Percentiles rank a stretch among this genome's conserved stretches.
phyloP scores from a whole-genome alignment of 2,329 filamentous ascomycete species.

The Calonectria fujianensis region DNA sequence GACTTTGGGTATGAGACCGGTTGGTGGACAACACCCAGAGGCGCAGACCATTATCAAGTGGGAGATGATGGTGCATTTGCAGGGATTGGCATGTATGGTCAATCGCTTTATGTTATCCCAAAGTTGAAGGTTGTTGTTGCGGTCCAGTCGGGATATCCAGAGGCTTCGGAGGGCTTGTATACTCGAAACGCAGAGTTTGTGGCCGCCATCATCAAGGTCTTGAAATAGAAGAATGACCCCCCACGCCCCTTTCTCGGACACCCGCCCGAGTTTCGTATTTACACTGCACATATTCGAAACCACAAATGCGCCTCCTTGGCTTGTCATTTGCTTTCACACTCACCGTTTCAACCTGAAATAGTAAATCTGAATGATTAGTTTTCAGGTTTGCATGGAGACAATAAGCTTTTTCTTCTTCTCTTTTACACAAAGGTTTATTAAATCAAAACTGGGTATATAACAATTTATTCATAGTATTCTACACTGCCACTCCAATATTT shows the following conservation, averaged over 20 bases:
- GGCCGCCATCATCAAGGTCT: not conserved
- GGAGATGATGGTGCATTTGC: slow-evolving; percentile 1
- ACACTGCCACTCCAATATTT: slow-evolving; percentile 8
- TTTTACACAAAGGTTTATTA: not conserved
- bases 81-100: slow-evolving; percentile 2
- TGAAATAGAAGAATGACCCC: not conserved
- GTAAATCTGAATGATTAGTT: not conserved
- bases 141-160: slow-evolving; percentile 9
- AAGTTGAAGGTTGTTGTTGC: not conserved
- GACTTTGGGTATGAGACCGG: slow-evolving; percentile 12
- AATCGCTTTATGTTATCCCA: not conserved
- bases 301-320: not conserved
- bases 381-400: not conserved
- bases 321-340: not conserved
- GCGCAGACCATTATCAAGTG: not conserved
- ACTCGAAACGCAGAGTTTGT: slow-evolving; percentile 17
- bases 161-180: slow-evolving; percentile 19
- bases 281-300: not conserved
- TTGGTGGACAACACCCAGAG: slow-evolving; percentile 11
- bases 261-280: not conserved
- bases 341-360: not conserved
- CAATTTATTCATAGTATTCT: too few relatives aligned
- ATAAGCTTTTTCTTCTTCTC: not conserved
- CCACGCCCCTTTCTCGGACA: too few relatives aligned
- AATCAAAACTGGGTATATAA: not conserved